Evolutionary conservation across 345 rosid genomes (phyloP).

Genomic region (Passiflora organensis): DNA sequence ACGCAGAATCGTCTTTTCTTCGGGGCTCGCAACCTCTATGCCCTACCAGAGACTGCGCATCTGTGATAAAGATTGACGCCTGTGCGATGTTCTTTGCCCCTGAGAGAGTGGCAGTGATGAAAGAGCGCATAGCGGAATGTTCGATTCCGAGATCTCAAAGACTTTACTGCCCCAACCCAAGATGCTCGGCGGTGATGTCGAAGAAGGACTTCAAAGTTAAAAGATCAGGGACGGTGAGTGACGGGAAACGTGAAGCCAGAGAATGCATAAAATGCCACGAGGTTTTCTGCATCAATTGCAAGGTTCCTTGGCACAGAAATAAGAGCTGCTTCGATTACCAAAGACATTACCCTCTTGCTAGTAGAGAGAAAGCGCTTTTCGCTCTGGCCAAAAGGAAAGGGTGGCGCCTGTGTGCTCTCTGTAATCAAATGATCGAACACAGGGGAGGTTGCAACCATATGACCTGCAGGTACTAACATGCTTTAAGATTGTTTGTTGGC

Average conservation of each 20-base stretch:
- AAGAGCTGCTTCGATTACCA: not conserved
- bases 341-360: not conserved
- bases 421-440: slow-evolving; percentile 8
- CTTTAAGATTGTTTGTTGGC: not conserved
- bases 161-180: slow-evolving; percentile 59
- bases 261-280: not conserved
- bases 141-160: slow-evolving; percentile 53
- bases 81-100: slow-evolving; percentile 59
- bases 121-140: slow-evolving; percentile 56
- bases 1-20: slow-evolving; percentile 66
- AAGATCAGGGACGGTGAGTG: not conserved
- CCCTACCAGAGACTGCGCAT: slow-evolving; percentile 61
- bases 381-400: slow-evolving; percentile 1
- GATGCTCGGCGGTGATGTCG: not conserved
- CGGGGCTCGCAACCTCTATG: slow-evolving; percentile 54
- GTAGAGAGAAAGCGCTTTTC: not conserved
- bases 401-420: slow-evolving; percentile 2
- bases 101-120: slow-evolving; percentile 50
- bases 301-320: slow-evolving; percentile 2
- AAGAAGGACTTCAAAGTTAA: not conserved
- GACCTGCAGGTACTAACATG: slow-evolving; percentile 2
- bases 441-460: slow-evolving; percentile 9
- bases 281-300: slow-evolving; percentile 2
- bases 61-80: slow-evolving; percentile 44
- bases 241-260: not conserved